Evolutionary conservation across 208 protist genomes (phyloP).

Genomic region (Naegleria gruberi): DNA sequence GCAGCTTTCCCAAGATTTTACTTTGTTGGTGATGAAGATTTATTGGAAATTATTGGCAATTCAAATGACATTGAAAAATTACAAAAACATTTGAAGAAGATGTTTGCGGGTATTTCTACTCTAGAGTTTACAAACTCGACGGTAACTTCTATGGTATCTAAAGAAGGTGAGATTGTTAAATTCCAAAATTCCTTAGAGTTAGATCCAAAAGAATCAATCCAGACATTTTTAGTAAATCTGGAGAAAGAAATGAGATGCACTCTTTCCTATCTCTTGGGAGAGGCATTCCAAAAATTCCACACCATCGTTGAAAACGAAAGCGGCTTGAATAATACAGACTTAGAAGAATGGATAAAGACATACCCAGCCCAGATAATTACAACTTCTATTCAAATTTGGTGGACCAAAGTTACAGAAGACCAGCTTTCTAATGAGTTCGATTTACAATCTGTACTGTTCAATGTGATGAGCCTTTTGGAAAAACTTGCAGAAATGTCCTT

Average conservation of each 20-base stretch:
- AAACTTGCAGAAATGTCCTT: conserved; percentile 67
- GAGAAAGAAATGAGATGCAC: conserved; percentile 77
- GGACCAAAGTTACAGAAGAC: conserved; percentile 72
- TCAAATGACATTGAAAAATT: conserved; percentile 79
- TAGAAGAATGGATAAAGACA: conserved; percentile 67
- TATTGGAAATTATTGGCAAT: conserved; percentile 98
- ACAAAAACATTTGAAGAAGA: conserved; percentile 95
- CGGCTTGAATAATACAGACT: conserved; percentile 32
- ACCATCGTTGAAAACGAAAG: conserved; percentile 33
- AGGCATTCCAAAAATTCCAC: conserved; percentile 46
- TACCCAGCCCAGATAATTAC: conserved; percentile 82
- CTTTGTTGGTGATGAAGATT: conserved; percentile 99
- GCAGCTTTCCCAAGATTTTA: conserved; percentile 96
- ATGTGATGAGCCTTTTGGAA: conserved; percentile 57
- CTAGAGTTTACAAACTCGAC: conserved; percentile 55
- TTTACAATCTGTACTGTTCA: conserved; percentile 24
- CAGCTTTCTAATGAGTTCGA: conserved; percentile 24
- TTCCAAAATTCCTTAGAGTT: conserved; percentile 53
- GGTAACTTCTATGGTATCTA: conserved; percentile 52
- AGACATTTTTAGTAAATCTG: conserved; percentile 88
- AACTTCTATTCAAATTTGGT: conserved; percentile 79
- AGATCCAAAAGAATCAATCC: conserved; percentile 43
- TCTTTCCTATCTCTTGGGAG: conserved; percentile 48
- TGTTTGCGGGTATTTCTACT: conserved; percentile 95
- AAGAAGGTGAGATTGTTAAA: conserved; percentile 62